A percentile compares a stretch with the other conserved stretches of the same genome.
phyloP scores from a whole-genome alignment of 257 asterid genomes.

The Mentha longifolia region DNA sequence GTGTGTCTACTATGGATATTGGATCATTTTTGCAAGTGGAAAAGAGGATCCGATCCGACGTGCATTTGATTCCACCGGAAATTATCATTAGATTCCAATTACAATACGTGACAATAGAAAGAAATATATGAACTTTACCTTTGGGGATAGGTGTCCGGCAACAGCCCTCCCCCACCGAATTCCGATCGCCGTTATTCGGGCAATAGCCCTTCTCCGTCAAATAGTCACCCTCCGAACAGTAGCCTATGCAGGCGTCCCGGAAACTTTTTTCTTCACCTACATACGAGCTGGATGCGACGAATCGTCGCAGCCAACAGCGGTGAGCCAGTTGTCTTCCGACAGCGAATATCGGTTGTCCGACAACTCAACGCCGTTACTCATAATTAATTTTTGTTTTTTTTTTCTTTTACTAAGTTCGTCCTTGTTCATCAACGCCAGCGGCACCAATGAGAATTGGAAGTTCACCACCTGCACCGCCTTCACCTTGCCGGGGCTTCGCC shows the following conservation, averaged over 20 bases:
- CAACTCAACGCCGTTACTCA: too few relatives aligned
- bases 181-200: slow-evolving; percentile 9
- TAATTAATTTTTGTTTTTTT: too few relatives aligned
- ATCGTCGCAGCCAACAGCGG: slow-evolving; percentile 35
- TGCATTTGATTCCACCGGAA: too few relatives aligned
- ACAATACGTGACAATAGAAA: too few relatives aligned
- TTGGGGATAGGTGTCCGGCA: not conserved
- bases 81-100: too few relatives aligned
- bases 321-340: slow-evolving; percentile 35
- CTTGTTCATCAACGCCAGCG: slow-evolving; percentile 60
- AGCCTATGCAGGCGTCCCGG: slow-evolving; percentile 24
- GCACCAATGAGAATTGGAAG: slow-evolving; percentile 61
- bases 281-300: not conserved
- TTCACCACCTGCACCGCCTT: slow-evolving; percentile 51
- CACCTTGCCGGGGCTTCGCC: slow-evolving; percentile 61
- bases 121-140: not conserved
- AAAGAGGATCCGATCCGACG: too few relatives aligned
- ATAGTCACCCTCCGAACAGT: not conserved
- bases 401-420: too few relatives aligned
- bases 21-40: too few relatives aligned
- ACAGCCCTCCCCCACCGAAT: slow-evolving; percentile 13
- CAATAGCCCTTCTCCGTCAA: not conserved
- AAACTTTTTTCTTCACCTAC: not conserved
- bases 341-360: not conserved
- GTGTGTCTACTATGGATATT: too few relatives aligned